Percentiles rank a stretch among this genome's conserved stretches.
phyloP scores from a whole-genome alignment of 306 rosid species.

The Lablab purpureus region DNA sequence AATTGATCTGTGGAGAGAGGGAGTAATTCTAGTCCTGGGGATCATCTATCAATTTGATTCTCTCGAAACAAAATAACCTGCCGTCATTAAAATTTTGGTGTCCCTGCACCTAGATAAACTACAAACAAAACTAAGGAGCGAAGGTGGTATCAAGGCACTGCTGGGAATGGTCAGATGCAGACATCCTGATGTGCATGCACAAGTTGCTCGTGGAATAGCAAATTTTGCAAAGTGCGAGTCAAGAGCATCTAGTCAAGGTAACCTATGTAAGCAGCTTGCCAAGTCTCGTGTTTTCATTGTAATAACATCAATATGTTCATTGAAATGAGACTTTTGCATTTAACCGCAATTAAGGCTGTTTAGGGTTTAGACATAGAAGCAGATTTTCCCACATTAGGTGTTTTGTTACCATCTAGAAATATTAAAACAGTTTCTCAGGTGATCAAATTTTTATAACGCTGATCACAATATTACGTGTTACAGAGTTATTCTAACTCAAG shows the following conservation, averaged over 20 bases:
- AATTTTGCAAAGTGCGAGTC: slow-evolving; percentile 96
- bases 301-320: slow-evolving; percentile 21
- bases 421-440: background rate
- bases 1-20: slow-evolving; percentile 33
- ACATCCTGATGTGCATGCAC: slow-evolving; percentile 98
- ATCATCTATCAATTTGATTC: slow-evolving; percentile 18
- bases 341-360: background rate
- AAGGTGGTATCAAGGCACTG: slow-evolving; percentile 92
- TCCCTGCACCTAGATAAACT: slow-evolving; percentile 70
- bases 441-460: background rate
- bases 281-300: background rate
- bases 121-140: slow-evolving; percentile 76
- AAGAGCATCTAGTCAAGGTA: slow-evolving; percentile 94
- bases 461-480: background rate
- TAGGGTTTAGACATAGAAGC: background rate
- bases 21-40: slow-evolving; percentile 36
- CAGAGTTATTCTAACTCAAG: background rate
- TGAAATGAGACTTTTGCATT: slow-evolving; percentile 10
- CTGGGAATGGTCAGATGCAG: slow-evolving; percentile 96
- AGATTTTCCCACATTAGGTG: background rate
- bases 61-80: slow-evolving; percentile 25
- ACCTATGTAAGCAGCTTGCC: slow-evolving; percentile 33
- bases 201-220: slow-evolving; percentile 99
- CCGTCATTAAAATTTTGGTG: slow-evolving; percentile 42
- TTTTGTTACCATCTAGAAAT: background rate